Base-by-base conservation (phyloP, 352 stramenopile genomes). In the Globisporangium spiculum region DNA sequence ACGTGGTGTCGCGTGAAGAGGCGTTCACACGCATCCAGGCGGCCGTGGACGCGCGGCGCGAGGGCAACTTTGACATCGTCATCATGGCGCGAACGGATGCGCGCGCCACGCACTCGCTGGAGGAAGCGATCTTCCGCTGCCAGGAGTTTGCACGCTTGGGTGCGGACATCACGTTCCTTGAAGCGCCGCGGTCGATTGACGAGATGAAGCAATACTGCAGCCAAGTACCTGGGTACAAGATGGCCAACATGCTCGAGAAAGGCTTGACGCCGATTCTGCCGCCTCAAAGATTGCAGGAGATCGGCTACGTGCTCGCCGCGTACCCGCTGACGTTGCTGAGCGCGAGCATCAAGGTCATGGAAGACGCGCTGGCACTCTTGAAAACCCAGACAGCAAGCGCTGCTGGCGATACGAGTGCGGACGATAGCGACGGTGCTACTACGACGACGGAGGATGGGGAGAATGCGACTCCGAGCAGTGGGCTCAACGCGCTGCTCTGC, bases 121-220 rank as follows among this genome's bases (percentile, higher is more conserved):
- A 98, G 22, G 95, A 98, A 74, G 96, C 94, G 26, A 94, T 99
- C 60, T 79, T 88, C 60, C 85, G 97, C 41, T 98, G 93, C 81
- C 76, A 94, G 26, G 89, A 93, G 63, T 99, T 98, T 69, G 75
- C 78, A 55, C 86, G 94, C 27, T 84, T 94, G 14, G 94, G 96
- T 5, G 95, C 92, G 53, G 96, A 99, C 71, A 98, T 98, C 68
- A 98, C 94, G 22, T 99, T 99, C 72, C 74, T 99, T 8, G 97
- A 99, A 62, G 93, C 95, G 4, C 95, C 93, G 1, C 82, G 90
- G 65, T 93, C 87, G 0, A 69, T 97, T 1, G 85, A 97, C 18
- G 89, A 98, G 80, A 98, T 98, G 93, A 36, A 87, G 64, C 77
- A 81, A 59, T 98, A 97, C 72, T 98, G 96, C 73, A 65, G 73